Percentiles rank a stretch among this genome's conserved stretches.
Evolutionary conservation across 2,329 filamentous ascomycete genomes (phyloP).

Genomic region (Neoscytalidium dimidiatum): DNA sequence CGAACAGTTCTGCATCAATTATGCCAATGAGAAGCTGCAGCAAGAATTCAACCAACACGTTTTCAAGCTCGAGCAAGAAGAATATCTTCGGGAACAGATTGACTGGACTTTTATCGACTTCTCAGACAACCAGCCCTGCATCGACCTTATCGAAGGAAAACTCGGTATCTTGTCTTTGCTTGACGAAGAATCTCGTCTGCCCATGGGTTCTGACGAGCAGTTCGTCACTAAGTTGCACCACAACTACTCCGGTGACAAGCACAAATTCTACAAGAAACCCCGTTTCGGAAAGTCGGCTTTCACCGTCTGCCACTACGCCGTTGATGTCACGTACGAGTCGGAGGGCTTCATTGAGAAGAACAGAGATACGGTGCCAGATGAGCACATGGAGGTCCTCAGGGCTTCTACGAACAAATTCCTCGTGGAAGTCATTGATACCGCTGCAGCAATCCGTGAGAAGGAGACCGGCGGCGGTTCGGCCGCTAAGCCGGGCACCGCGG

Average conservation of each 20-base stretch:
- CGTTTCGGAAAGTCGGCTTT: conserved; percentile 96
- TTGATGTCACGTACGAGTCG: conserved; percentile 98
- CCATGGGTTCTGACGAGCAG: conserved; percentile 96
- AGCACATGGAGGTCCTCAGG: conserved; percentile 91
- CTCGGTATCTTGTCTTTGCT: conserved; percentile 88
- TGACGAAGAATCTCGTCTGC: conserved; percentile 93
- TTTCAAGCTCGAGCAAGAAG: conserved; percentile 98
- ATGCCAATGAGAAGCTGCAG: conserved; percentile 98
- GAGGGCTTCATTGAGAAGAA: conserved; percentile 99
- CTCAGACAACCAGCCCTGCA: conserved; percentile 98
- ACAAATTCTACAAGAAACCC: conserved; percentile 98
- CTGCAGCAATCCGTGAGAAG: conserved; percentile 85
- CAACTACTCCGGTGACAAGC: conserved; percentile 87
- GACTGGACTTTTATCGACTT: conserved; percentile 99
- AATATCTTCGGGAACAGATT: conserved; percentile 93
- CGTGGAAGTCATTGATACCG: conserved; percentile 79
- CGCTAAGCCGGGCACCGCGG: conserved; percentile 68
- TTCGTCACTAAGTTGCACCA: conserved; percentile 96
- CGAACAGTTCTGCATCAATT: conserved; percentile 99
- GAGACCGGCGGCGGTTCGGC: conserved; percentile 64
- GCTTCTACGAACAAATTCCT: conserved; percentile 85
- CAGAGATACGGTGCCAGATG: conserved; percentile 95
- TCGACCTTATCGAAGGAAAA: conserved; percentile 96
- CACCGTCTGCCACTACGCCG: conserved; percentile 96
- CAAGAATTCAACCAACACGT: conserved; percentile 99